Evolutionary conservation across 331 rosid species (phyloP), one percentile per base, ranked within the genome.

Genomic region (Malus hybrid): DNA sequence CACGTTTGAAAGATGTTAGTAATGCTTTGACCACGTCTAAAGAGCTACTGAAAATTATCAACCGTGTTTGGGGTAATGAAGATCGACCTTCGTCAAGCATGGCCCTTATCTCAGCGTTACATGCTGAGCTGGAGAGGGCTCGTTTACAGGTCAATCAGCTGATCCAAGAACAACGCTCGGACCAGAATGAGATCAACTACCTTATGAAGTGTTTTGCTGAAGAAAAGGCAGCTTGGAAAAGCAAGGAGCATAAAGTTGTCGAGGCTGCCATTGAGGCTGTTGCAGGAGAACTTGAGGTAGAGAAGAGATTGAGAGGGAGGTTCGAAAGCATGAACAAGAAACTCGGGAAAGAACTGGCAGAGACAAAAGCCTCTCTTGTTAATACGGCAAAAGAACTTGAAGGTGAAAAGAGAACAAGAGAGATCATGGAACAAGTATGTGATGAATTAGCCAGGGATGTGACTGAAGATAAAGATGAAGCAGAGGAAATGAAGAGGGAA

Each of bases 261-360:
- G 99, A 95, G 91, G 97, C 97, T 64, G 97, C 99, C 15, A 88
- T 95, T 80, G 99, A 95, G 83, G 90, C 99, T 32, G 88, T 95
- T 76, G 93, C 93, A 10, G 92, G 93, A 19, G 97, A 95, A 79
- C 96, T 95, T 0, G 99, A 92, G 76, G 90, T 92, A 16, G 97
- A 95, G 86, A 86, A 91, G 85, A 95, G 90, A 73, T 82, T 90
- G 65, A 89, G 97, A 75, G 86, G 97, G 76, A 88, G 92, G 82
- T 76, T 79, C 11, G 99, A 95, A 81, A 88, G 97, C 90, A 80
- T 92, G 86, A 95, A 95, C 86, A 95, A 95, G 87, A 95, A 89
- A 87, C 93, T 95, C 0, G 96, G 99, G 62, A 90, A 92, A 78
- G 97, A 95, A 76, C 76, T 95, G 83, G 86, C 93, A 3, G 99